These are phyloP conservation scores for Cucurbita maxima DNA, from an alignment of 306 rosid genomes.

Conservation along the genomic window DNA sequence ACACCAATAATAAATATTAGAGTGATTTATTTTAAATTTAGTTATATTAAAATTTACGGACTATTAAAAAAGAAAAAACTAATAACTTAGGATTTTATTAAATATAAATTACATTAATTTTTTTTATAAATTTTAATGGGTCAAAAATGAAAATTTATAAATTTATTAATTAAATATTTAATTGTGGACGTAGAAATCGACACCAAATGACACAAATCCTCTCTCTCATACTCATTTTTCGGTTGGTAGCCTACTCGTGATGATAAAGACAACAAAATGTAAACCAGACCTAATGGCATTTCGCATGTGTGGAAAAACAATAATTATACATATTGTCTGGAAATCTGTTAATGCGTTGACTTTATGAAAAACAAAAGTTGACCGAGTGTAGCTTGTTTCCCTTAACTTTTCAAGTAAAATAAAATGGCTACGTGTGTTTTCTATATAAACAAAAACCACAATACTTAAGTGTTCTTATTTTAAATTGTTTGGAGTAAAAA, in stretches of 20 bases:
- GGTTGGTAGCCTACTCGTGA: background rate
- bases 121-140: too few relatives aligned
- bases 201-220: background rate
- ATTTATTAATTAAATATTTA: too few relatives aligned
- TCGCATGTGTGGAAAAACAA: background rate
- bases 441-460: background rate
- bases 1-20: too few relatives aligned
- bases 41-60: too few relatives aligned
- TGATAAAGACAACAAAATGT: background rate
- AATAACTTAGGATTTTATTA: too few relatives aligned
- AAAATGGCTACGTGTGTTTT: background rate
- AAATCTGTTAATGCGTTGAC: background rate
- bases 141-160: too few relatives aligned
- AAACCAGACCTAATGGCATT: background rate
- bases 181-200: too few relatives aligned
- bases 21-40: too few relatives aligned
- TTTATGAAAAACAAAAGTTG: background rate
- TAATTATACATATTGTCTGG: background rate
- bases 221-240: background rate
- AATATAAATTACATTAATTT: too few relatives aligned
- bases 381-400: background rate
- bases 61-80: too few relatives aligned
- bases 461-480: too few relatives aligned
- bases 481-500: too few relatives aligned
- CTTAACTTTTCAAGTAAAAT: background rate